Conservation (phyloP, 768 basidiomycete species). For the Cystobasidium tubakii region DNA sequence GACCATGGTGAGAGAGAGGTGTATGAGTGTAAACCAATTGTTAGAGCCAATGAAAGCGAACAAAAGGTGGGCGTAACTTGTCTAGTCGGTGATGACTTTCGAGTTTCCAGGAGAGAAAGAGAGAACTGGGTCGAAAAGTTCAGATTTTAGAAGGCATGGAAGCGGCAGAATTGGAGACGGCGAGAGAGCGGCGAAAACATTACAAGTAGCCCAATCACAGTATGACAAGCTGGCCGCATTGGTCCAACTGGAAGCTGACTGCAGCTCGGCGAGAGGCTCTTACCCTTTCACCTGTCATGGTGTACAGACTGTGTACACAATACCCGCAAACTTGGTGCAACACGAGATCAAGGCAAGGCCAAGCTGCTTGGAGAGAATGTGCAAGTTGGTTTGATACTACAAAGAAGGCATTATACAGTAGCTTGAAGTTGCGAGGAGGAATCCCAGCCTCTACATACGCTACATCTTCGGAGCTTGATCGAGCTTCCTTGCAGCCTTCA, state of each 20-base stretch:
- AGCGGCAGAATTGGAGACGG: not conserved
- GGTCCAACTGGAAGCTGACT: no score
- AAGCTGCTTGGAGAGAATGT: no score
- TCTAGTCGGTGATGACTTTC: not conserved
- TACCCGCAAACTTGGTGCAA: no score
- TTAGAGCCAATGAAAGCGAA: not conserved
- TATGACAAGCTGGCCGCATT: no score
- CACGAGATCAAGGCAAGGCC: no score
- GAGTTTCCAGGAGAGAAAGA: conserved; percentile 20
- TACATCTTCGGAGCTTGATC: not conserved
- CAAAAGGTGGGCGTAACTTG: conserved; percentile 8
- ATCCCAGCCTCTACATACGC: no score
- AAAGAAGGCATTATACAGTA: no score
- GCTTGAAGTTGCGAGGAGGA: no score
- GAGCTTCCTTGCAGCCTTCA: not conserved
- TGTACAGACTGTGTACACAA: no score
- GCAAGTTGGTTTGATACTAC: no score
- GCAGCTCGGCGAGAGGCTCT: no score
- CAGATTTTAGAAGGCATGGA: not conserved
- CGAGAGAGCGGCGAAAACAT: not conserved
- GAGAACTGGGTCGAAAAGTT: not conserved
- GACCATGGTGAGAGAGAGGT: conserved; percentile 29
- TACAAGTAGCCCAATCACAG: not conserved
- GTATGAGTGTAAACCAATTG: not conserved
- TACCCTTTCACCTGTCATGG: no score